These are phyloP conservation scores for Saturnispora halmiae DNA, from an alignment of 805 yeast species.

Conservation along the genomic window DNA sequence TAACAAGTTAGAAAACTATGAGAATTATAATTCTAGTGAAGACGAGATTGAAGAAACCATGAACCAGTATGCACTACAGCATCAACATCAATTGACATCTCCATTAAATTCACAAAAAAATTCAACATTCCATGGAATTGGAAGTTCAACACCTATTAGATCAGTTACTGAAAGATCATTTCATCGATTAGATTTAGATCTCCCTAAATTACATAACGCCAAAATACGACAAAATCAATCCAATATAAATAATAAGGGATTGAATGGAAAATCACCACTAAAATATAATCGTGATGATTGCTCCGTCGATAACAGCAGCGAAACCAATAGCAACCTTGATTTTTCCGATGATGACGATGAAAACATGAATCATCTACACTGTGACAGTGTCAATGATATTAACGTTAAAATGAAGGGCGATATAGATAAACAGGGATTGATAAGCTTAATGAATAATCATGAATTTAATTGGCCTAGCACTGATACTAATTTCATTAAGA, in stretches of 20 bases:
- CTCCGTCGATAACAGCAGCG: not conserved
- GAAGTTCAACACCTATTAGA: not conserved
- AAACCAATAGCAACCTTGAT: not conserved
- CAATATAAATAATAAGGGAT: too few relatives aligned
- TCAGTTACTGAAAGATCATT: not conserved
- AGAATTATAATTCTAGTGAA: slow-evolving; percentile 57
- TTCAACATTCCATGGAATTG: not conserved
- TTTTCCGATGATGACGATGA: not conserved
- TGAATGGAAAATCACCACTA: slow-evolving; percentile 4
- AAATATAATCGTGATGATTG: not conserved
- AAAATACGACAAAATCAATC: slow-evolving; percentile 5
- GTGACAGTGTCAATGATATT: not conserved
- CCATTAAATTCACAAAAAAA: slow-evolving; percentile 1
- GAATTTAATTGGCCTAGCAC: slow-evolving; percentile 25
- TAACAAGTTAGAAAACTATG: slow-evolving; percentile 52
- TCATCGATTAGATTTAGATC: not conserved
- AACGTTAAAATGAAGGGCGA: too few relatives aligned
- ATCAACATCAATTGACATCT: not conserved
- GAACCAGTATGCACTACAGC: not conserved
- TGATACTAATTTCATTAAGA: slow-evolving; percentile 3
- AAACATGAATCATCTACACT: not conserved
- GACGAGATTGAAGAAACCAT: slow-evolving; percentile 24
- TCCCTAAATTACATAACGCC: slow-evolving; percentile 6
- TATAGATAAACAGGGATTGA: slow-evolving; percentile 15
- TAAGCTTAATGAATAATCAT: slow-evolving; percentile 26